A percentile compares a stretch with the other conserved stretches of the same genome.
These are phyloP conservation scores for Boletus sp. DNA, from an alignment of 768 basidiomycete species.

Conservation along the genomic window DNA sequence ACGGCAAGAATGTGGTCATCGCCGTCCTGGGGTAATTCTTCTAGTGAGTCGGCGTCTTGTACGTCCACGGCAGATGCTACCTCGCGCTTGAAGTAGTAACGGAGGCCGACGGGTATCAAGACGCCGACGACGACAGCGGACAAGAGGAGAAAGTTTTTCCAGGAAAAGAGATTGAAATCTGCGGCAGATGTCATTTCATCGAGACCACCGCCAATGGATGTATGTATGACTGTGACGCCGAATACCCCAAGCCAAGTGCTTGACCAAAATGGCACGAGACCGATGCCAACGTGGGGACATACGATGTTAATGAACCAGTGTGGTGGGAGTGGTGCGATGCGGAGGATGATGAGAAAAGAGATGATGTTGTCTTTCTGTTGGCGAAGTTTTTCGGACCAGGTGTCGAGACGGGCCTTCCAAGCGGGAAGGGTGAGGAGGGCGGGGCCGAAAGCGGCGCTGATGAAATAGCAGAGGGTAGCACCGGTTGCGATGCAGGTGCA, in stretches of 20 bases:
- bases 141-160: conserved; percentile 85
- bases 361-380: conserved; percentile 82
- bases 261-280: conserved; percentile 81
- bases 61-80: conserved; percentile 40
- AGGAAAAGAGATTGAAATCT: conserved; percentile 92
- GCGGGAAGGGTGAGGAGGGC: conserved; percentile 84
- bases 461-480: conserved; percentile 87
- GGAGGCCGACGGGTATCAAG: conserved; percentile 88
- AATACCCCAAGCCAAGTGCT: conserved; percentile 89
- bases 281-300: conserved; percentile 90
- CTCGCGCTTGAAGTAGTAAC: conserved; percentile 77
- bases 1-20: conserved; percentile 54
- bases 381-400: conserved; percentile 76
- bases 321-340: conserved; percentile 91
- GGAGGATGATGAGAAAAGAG: conserved; percentile 90
- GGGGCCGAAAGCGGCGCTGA: conserved; percentile 89
- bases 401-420: conserved; percentile 80
- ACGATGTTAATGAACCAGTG: conserved; percentile 96
- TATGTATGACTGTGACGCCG: conserved; percentile 91
- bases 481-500: conserved; percentile 92
- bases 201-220: conserved; percentile 88
- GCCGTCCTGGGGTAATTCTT: conserved; percentile 33
- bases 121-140: conserved; percentile 86
- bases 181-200: conserved; percentile 94
- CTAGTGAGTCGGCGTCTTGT: conserved; percentile 35